Conservation (phyloP, 768 basidiomycete genomes). For the Leccinum ochraceum region DNA sequence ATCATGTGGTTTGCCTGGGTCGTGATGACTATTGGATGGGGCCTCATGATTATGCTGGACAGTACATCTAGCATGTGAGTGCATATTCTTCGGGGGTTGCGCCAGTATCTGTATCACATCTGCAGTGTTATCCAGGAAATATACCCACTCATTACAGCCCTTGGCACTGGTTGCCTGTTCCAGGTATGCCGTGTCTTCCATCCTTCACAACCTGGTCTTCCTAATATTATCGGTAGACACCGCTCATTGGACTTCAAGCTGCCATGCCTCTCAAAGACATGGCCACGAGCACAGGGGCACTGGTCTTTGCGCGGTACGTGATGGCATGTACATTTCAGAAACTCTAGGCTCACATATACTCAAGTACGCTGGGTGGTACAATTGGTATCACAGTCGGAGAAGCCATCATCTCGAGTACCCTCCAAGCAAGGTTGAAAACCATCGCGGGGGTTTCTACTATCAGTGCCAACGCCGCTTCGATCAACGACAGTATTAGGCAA, state of each 20-base stretch:
- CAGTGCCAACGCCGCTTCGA: constrained; percentile 43
- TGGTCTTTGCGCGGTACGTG: constrained; percentile 34
- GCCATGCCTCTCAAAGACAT: constrained; percentile 49
- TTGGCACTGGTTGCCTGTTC: constrained; percentile 39
- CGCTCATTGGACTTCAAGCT: constrained; percentile 41
- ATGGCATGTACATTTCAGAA: background rate
- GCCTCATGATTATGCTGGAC: constrained; percentile 39
- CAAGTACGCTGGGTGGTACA: constrained; percentile 69
- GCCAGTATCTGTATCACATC: background rate
- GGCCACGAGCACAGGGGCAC: constrained; percentile 42
- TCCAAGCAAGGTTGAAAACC: constrained; percentile 15
- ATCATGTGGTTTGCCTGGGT: constrained; percentile 33
- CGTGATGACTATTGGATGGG: constrained; percentile 36
- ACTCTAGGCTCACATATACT: background rate
- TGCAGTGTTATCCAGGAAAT: constrained; percentile 34
- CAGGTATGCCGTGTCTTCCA: constrained; percentile 18
- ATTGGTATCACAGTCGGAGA: constrained; percentile 75
- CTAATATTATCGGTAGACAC: constrained; percentile 18
- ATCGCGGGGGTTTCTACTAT: constrained; percentile 30
- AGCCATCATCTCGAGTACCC: constrained; percentile 63
- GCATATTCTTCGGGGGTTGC: background rate
- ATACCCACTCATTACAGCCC: constrained; percentile 33
- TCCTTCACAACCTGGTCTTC: background rate
- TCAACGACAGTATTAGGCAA: constrained; percentile 48
- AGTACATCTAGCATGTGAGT: constrained; percentile 32